Percentiles rank a stretch among this genome's conserved stretches.
phyloP scores from a whole-genome alignment of 768 basidiomycete species.

The Termitomyces titanicus region DNA sequence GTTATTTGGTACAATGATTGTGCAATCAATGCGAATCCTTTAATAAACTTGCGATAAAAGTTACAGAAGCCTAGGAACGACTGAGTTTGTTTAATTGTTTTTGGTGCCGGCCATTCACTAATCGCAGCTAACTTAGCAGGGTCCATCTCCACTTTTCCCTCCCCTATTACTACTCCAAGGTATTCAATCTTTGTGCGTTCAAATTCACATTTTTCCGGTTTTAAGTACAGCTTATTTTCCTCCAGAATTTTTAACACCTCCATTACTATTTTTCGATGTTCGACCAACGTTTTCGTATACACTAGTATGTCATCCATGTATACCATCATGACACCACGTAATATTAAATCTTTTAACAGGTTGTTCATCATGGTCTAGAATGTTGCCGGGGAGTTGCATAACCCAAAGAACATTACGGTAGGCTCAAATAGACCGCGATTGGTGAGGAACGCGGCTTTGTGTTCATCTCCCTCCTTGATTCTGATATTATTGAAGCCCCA shows the following conservation, averaged over 20 bases:
- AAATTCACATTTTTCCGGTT: slow-evolving; percentile 33
- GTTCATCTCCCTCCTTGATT: slow-evolving; percentile 36
- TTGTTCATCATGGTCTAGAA: slow-evolving; percentile 34
- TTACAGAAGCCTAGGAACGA: slow-evolving; percentile 3
- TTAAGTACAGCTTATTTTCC: slow-evolving; percentile 21
- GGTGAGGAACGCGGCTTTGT: slow-evolving; percentile 37
- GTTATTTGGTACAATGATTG: neutral
- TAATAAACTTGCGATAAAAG: slow-evolving; percentile 6
- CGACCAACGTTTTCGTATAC: slow-evolving; percentile 22
- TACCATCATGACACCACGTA: slow-evolving; percentile 22
- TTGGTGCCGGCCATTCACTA: slow-evolving; percentile 1
- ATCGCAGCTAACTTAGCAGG: slow-evolving; percentile 26
- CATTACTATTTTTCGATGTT: slow-evolving; percentile 18
- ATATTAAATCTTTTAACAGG: slow-evolving; percentile 27
- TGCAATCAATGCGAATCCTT: neutral
- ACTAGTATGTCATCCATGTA: slow-evolving; percentile 40
- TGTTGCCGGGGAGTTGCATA: slow-evolving; percentile 29
- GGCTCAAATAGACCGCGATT: slow-evolving; percentile 32
- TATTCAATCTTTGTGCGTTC: slow-evolving; percentile 17
- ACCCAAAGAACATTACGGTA: slow-evolving; percentile 35
- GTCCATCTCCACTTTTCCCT: slow-evolving; percentile 26
- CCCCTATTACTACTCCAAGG: slow-evolving; percentile 24
- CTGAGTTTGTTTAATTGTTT: neutral
- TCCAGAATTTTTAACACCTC: slow-evolving; percentile 18
- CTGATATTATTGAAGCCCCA: slow-evolving; percentile 33